Evolutionary conservation across 1,284 basidiomycete species (phyloP), one percentile per base, ranked within the genome.

Genomic region (Sporisorium scitamineum): DNA sequence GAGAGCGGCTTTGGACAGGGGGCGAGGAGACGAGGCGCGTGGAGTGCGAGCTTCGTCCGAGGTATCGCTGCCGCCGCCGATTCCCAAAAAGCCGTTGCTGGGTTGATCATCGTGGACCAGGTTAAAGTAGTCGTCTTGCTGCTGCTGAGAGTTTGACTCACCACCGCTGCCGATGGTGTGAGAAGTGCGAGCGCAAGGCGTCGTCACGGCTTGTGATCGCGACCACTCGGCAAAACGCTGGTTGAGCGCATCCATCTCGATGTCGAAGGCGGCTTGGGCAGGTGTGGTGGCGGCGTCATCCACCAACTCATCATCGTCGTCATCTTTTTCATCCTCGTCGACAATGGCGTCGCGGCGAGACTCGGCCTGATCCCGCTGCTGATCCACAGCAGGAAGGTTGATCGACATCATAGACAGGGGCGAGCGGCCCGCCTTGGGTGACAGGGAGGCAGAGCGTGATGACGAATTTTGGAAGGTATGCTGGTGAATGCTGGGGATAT

Each of bases 31-130:
- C 3, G 69, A 61, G 9, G 74, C 69, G 7, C 74, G 64, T 1
- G 74, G 74, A 11, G 74, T 76, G 4, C 64, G 54, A 18, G 74
- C 74, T 59, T 76, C 74, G 31, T 76, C 74, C 24, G 64, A 69
- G 11, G 69, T 68, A 24, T 76, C 69, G 56, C 69, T 72, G 26
- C 69, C 60, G 22, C 56, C 60, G 42, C 54, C 41, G 26, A 44
- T 37, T 10, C 52, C 29, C 31, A 59, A 24, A 32, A 47, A 51
- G 5, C 22, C 22, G n/a, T 20, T 55, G 14, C 44, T 37, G 24
- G 27, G n/a, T 16, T 41, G 50, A 31, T 65, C 54, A 29, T 71
- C 69, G 51, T 66, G 66, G 29, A 51, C 50, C 29, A 67, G 58
- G 57, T 73, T 65, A 45, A 75, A 75, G 56, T 75, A 75, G 47